Base-by-base conservation (phyloP, 805 yeast genomes). In the Danielia oregonensis region DNA sequence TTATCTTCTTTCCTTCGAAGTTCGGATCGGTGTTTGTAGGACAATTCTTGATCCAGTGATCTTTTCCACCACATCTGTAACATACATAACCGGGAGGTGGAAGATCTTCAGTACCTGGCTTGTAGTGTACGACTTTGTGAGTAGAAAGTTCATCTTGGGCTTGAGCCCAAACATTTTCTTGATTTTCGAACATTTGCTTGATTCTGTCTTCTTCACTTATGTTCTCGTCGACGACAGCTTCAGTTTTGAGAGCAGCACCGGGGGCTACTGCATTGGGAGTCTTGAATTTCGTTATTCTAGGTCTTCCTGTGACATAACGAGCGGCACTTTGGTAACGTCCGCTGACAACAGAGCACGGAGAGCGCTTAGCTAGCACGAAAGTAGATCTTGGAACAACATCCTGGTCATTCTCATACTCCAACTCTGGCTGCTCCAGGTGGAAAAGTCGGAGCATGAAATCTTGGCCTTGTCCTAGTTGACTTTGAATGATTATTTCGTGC, bases 81-180 rank as follows among this genome's bases (percentile, higher is more conserved):
- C 99, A 93, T 55, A 91, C 83, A 52, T 93, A 93, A 1, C 95
- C 95, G 5, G 96, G 91, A 1, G 98, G 98, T 7, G 96, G 96
- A 5, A 76, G 72, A 45, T 82, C 89, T 37, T 86, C 95, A 17
- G 61, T 58, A 24, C 53, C 60, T 17, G 72, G 71, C 51, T 70
- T 75, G 40, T 68, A 69, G 53, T 76, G 80, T 2, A 89, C 78
- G 11, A 94, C 82, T 18, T 88, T 80, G 13, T 91, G 95, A 3
- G 78, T 74, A 2, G 96, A 83, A 82, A 93, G 81, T 37, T 78
- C 83, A 44, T 86, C 91, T 58, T 93, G 98, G 1, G 96, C 86
- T 49, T 84, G 86, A 36, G 83, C 83, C 99, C 99, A 93, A 43
- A 86, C 95, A 47, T 83, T 88, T 39, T 85, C 86, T 60, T 94